Evolutionary conservation across 495 filamentous ascomycete genomes (phyloP).

Genomic region (Articulospora tetracladia): DNA sequence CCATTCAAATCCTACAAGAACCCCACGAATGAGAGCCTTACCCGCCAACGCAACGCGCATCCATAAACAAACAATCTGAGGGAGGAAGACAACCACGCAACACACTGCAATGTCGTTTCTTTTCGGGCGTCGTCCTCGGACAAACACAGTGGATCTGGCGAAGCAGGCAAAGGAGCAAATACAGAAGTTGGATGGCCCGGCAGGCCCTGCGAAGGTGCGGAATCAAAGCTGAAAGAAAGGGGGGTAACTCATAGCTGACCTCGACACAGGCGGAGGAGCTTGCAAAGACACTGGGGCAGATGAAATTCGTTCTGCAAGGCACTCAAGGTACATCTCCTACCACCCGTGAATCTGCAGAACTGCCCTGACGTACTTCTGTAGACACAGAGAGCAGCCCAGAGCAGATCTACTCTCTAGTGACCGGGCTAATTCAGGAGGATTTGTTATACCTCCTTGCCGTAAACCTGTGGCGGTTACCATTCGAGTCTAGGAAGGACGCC

Average conservation of each 20-base stretch:
- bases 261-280: constrained; percentile 60
- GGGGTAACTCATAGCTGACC: constrained; percentile 17
- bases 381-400: constrained; percentile 84
- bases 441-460: constrained; percentile 77
- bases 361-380: constrained; percentile 31
- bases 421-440: constrained; percentile 79
- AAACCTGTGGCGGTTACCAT: constrained; percentile 77
- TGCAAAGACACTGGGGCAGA: constrained; percentile 71
- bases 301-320: constrained; percentile 80
- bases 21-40: constrained; percentile 12
- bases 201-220: constrained; percentile 47
- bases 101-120: constrained; percentile 64
- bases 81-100: neutral
- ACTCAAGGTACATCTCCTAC: constrained; percentile 37
- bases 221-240: neutral
- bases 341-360: neutral
- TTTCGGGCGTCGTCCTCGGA: constrained; percentile 67
- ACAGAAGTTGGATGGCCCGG: constrained; percentile 47
- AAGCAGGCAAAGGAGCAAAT: constrained; percentile 53
- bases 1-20: neutral
- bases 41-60: neutral
- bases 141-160: constrained; percentile 44
- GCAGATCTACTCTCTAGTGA: constrained; percentile 75
- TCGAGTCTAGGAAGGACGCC: constrained; percentile 88
- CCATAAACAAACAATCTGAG: constrained; percentile 11